Evolutionary conservation across 2,329 filamentous ascomycete genomes (phyloP).

Genomic region (Ciborinia camelliae): DNA sequence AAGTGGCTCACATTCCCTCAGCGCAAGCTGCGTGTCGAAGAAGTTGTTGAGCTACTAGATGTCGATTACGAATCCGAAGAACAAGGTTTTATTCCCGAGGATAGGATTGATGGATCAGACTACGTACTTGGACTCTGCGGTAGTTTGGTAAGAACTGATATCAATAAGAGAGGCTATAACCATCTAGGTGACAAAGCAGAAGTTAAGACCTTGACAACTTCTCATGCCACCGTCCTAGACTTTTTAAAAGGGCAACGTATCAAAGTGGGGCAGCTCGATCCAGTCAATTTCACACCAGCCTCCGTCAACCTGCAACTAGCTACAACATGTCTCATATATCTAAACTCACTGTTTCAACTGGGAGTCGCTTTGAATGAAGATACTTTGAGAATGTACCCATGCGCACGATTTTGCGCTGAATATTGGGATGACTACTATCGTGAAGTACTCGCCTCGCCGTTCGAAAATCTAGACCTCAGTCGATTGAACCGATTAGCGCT

Average conservation of each 20-base stretch:
- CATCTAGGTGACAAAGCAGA: neutral
- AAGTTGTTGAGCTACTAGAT: neutral
- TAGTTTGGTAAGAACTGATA: neutral
- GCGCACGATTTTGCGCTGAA: conserved; percentile 1
- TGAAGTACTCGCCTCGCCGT: neutral
- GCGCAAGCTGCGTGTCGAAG: neutral
- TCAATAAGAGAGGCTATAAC: neutral
- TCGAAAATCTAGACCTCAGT: neutral
- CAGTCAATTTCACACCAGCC: neutral
- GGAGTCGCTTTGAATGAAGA: neutral
- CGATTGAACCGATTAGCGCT: neutral
- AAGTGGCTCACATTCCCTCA: neutral
- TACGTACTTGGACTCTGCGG: neutral
- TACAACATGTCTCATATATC: neutral
- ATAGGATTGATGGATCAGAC: neutral
- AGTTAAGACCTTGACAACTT: neutral
- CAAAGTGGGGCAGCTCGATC: neutral
- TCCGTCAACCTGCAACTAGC: neutral
- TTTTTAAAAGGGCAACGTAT: neutral
- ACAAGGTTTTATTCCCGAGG: neutral
- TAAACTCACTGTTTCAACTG: neutral
- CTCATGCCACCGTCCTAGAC: neutral
- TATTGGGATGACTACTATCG: neutral
- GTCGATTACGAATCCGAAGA: neutral
- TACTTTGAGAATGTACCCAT: neutral